Base-by-base conservation (phyloP, 2,329 filamentous ascomycete species). In the Scedosporium apiospermum region DNA sequence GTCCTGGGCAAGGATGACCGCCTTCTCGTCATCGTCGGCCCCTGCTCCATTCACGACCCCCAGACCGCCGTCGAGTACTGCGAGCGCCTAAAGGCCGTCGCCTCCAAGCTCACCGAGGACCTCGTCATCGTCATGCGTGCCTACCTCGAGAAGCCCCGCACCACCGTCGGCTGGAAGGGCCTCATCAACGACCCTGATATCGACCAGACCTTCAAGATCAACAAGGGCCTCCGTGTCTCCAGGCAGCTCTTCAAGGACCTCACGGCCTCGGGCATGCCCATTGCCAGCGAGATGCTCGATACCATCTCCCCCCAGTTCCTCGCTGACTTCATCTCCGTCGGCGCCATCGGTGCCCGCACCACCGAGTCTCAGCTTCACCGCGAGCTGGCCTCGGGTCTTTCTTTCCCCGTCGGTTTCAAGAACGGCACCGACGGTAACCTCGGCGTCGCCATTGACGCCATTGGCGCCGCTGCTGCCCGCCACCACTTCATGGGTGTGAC, bases 331-430 rank as follows among this genome's bases (percentile, higher is more conserved):
- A 82, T 98, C 68, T 96, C 91, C 44, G 88, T 96, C 12, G 95
- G 95, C 63, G 95, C 95, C 30, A 88, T 99, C 68, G 95, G 95
- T 63, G 95, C 95, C n/a, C 85, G 95, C 65, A 99, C 95, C 21
- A 98, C 95, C 2, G 95, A 99, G 79, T 93, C 88, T 60, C 95
- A 99, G 79, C 82, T 98, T 65, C 95, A 99, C 77, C 88, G 95
- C 63, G 95, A 99, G 77, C 80, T 99, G 66, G 93, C 95, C 23
- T 95, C 90, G 61, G 95, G 95, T 71, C 82, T 98, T 42, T 96
- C 90, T 68, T 98, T 97, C 88, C 95, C 95, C 1, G 92, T 99
- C 10, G 95, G 95, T 60, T 99, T 99, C 89, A 99, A 99, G 85
- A 99, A 99, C 76, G 95, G 95, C 67, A 99, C 95, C 38, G 95